Evolutionary conservation across 2,329 filamentous ascomycete genomes (phyloP).

Genomic region (Diaporthe sp.): DNA sequence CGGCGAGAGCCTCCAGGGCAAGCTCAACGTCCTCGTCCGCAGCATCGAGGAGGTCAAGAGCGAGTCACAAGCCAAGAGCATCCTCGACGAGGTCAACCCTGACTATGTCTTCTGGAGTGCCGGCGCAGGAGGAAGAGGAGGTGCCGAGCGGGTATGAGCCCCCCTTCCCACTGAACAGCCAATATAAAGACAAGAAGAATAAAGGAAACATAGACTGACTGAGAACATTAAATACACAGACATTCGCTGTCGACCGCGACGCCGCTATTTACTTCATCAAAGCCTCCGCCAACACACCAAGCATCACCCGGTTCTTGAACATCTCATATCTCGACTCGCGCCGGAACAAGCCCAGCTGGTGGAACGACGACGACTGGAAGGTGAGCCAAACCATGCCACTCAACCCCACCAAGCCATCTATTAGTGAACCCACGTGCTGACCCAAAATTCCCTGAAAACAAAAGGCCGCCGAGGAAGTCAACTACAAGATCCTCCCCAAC

Average conservation of each 20-base stretch:
- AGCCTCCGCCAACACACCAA: constrained; percentile 66
- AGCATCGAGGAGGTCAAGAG: constrained; percentile 79
- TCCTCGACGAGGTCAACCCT: constrained; percentile 71
- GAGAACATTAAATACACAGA: constrained; percentile 50
- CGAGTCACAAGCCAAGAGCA: constrained; percentile 69
- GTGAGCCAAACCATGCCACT: no score
- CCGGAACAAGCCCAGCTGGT: constrained; percentile 66
- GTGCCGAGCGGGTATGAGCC: constrained; percentile 57
- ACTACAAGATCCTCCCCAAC: constrained; percentile 57
- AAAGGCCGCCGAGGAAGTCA: constrained; percentile 50
- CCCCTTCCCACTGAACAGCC: no score
- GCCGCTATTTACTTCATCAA: constrained; percentile 73
- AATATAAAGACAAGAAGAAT: no score
- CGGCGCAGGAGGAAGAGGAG: constrained; percentile 73
- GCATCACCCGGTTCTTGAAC: constrained; percentile 72
- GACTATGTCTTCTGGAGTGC: constrained; percentile 79
- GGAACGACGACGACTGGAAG: constrained; percentile 62
- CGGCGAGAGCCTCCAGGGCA: constrained; percentile 66
- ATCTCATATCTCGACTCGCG: constrained; percentile 72
- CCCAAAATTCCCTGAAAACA: background rate
- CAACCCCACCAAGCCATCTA: background rate
- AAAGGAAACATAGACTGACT: background rate
- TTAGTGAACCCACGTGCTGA: background rate
- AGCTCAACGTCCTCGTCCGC: constrained; percentile 76
- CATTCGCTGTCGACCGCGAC: constrained; percentile 71